Evolutionary conservation across 1,284 basidiomycete genomes (phyloP), one percentile per base, ranked within the genome.

Genomic region (Phellinidium pouzarii): DNA sequence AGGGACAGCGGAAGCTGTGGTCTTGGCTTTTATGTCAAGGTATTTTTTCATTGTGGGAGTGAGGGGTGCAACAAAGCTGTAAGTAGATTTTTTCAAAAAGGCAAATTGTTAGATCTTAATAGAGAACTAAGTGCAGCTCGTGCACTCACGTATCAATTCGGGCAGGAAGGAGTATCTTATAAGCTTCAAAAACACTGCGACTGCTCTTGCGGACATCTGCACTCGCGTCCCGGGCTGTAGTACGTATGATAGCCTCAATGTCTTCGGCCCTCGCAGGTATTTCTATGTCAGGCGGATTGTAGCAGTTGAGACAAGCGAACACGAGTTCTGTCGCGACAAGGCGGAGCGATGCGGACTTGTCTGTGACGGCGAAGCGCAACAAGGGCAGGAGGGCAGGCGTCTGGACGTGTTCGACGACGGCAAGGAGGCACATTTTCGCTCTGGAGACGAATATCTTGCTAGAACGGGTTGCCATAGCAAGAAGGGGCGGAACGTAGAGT

Each of bases 401-500:
- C 56, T 84, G 84, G 0, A 87, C 87, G 46, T 79, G 69, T 55
- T 85, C 78, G 52, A 91, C 76, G 56, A 91, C 76, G 29, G 71
- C 64, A 27, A 75, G 63, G 26, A 91, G 74, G 60, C 80, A 82
- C 1, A 73, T 64, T 55, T 75, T 77, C 4, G 87, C 80, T 26
- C 89, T 80, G 42, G 73, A 75, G 57, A 83, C 69, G 64, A 89
- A 82, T 48, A 93, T 80, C 66, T 91, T 93, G 73, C 87, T 92
- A 11, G 89, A 77, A n/a, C 88, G 79, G 34, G 78, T 74, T 56
- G 87, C 87, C 25, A 91, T 70, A 1, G 71, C 68, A 14, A 93
- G 71, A 20, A 93, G 69, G 7, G 80, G 70, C 0, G 90, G 89
- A 36, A 91, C 62, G 63, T 87, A 84, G 26, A 81, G 64, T 6